These are phyloP conservation scores for Cordyceps cateniannulata DNA, from an alignment of 2,329 filamentous ascomycete genomes.

Conservation along the genomic window DNA sequence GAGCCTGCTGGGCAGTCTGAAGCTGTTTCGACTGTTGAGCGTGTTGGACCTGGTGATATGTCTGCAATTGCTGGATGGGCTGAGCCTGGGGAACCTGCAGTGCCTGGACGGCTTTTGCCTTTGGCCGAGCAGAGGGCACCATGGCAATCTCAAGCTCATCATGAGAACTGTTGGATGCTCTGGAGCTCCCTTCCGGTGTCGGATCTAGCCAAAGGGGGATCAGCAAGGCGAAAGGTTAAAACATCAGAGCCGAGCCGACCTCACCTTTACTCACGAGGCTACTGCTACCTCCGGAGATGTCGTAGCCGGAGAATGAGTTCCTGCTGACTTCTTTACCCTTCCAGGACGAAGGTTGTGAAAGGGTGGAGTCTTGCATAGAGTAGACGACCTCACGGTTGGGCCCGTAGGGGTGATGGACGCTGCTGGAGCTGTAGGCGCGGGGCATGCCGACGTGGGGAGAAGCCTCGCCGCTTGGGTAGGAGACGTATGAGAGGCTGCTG, in stretches of 20 bases:
- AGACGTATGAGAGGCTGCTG: conserved; percentile 41
- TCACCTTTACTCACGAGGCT: conserved; percentile 33
- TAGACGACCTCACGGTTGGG: conserved; percentile 27
- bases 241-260: neutral
- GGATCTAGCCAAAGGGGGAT: conserved; percentile 6
- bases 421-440: conserved; percentile 37
- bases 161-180: conserved; percentile 31
- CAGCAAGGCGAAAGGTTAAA: neutral
- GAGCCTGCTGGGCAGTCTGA: conserved; percentile 1
- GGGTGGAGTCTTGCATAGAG: conserved; percentile 20
- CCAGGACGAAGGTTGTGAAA: conserved; percentile 22
- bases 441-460: conserved; percentile 34
- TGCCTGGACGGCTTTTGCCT: neutral
- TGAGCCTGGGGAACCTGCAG: neutral
- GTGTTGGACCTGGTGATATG: conserved; percentile 7
- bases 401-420: conserved; percentile 29
- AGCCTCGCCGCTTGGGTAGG: conserved; percentile 37
- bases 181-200: conserved; percentile 30
- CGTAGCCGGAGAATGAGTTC: conserved; percentile 20
- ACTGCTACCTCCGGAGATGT: conserved; percentile 30
- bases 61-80: neutral
- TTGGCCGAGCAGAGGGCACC: conserved; percentile 10
- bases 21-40: neutral
- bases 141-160: conserved; percentile 35
- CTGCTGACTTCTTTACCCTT: conserved; percentile 40